Percentiles rank a stretch among this genome's conserved stretches.
phyloP scores from a whole-genome alignment of 2,329 filamentous ascomycete species.

The Phaeosphaeria sp. region DNA sequence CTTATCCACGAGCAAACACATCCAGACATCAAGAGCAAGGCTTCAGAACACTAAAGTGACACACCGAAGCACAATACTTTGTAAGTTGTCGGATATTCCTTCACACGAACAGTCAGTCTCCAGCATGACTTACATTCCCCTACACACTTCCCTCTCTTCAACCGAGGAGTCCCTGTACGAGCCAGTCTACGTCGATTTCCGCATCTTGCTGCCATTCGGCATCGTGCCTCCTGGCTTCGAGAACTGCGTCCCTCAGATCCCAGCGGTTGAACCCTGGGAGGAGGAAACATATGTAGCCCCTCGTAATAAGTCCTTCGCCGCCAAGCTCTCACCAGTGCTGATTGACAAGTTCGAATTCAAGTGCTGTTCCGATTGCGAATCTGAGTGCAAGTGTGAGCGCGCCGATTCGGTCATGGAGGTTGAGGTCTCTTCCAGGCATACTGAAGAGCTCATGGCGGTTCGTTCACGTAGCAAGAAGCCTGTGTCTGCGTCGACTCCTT shows the following conservation, averaged over 20 bases:
- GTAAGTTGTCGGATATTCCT: neutral
- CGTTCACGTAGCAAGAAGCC: neutral
- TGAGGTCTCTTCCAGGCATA: neutral
- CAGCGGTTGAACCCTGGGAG: neutral
- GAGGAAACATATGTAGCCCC: neutral
- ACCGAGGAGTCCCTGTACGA: neutral
- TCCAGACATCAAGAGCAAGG: neutral
- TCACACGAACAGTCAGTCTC: neutral
- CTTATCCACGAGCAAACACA: no score
- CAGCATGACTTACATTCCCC: neutral
- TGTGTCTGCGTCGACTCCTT: neutral
- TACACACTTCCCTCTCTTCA: neutral
- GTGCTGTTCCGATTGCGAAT: neutral
- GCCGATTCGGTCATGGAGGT: neutral
- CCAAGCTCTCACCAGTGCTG: neutral
- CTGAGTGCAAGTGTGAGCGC: neutral
- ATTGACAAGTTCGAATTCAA: neutral
- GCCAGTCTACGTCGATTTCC: neutral
- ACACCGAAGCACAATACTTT: neutral
- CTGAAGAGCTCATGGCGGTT: neutral
- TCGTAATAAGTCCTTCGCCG: neutral
- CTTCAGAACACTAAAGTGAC: neutral
- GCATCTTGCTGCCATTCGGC: neutral
- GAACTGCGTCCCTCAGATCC: neutral
- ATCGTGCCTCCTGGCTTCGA: neutral